These are phyloP conservation scores for Aspergillus amoenus DNA, from an alignment of 2,329 filamentous ascomycete species.

Conservation along the genomic window DNA sequence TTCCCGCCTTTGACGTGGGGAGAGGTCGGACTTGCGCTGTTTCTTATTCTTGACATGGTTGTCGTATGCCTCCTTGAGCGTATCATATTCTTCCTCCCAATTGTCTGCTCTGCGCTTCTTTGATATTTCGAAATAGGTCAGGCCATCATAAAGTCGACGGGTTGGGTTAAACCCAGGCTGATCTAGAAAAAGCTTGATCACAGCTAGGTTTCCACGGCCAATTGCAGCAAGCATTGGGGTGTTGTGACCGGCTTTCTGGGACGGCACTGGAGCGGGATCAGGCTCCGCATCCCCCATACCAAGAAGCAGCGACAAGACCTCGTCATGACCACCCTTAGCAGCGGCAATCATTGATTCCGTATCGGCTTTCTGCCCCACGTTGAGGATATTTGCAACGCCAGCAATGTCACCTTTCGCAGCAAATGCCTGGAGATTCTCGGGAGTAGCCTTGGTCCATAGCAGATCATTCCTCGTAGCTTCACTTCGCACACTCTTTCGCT, in stretches of 20 bases:
- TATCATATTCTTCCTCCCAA: slow-evolving; percentile 83
- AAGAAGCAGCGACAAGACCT: slow-evolving; percentile 76
- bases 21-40: slow-evolving; percentile 31
- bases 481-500: slow-evolving; percentile 49
- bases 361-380: slow-evolving; percentile 61
- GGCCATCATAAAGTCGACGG: slow-evolving; percentile 67
- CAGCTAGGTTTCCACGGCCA: slow-evolving; percentile 79
- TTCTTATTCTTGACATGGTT: slow-evolving; percentile 35
- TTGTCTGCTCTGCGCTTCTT: slow-evolving; percentile 78
- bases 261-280: slow-evolving; percentile 66
- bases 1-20: slow-evolving; percentile 40
- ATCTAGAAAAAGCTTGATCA: slow-evolving; percentile 75
- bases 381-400: slow-evolving; percentile 50
- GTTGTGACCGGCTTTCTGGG: slow-evolving; percentile 67
- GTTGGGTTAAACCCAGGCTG: slow-evolving; percentile 82
- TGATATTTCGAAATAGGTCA: slow-evolving; percentile 85
- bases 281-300: slow-evolving; percentile 66
- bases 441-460: slow-evolving; percentile 51
- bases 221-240: slow-evolving; percentile 95
- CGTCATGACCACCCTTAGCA: slow-evolving; percentile 85
- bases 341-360: slow-evolving; percentile 87
- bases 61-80: slow-evolving; percentile 67
- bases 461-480: slow-evolving; percentile 52
- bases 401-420: slow-evolving; percentile 51
- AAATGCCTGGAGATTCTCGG: slow-evolving; percentile 49